Evolutionary conservation across 1,139 yeast species (phyloP).

Genomic region (Kodamaea derodonti): DNA sequence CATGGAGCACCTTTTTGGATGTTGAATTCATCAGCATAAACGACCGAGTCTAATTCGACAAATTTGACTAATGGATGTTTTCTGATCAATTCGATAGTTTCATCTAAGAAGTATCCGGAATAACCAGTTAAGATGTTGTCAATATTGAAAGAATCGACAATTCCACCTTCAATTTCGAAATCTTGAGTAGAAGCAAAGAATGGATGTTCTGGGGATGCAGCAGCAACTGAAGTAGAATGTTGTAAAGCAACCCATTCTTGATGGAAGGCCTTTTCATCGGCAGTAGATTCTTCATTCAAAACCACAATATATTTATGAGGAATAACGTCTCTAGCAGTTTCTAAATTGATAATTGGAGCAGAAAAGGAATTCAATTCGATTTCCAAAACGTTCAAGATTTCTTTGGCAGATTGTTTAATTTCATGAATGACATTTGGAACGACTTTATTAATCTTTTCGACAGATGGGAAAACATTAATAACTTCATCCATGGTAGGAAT

Average conservation of each 20-base stretch:
- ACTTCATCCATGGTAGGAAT: slow-evolving; percentile 52
- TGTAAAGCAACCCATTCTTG: slow-evolving; percentile 54
- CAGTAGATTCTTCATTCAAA: slow-evolving; percentile 57
- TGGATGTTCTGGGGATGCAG: slow-evolving; percentile 27
- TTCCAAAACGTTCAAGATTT: slow-evolving; percentile 11
- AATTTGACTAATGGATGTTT: slow-evolving; percentile 68
- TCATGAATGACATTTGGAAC: slow-evolving; percentile 12
- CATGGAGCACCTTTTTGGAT: slow-evolving; percentile 87
- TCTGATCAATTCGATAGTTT: slow-evolving; percentile 67
- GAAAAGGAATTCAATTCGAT: slow-evolving; percentile 20
- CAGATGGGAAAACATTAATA: slow-evolving; percentile 34
- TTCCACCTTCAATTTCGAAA: slow-evolving; percentile 48
- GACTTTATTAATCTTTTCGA: slow-evolving; percentile 9
- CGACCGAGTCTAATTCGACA: slow-evolving; percentile 79
- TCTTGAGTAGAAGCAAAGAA: slow-evolving; percentile 38
- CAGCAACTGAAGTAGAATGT: slow-evolving; percentile 37
- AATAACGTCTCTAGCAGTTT: slow-evolving; percentile 45
- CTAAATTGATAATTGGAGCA: slow-evolving; percentile 41
- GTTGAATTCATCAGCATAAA: slow-evolving; percentile 58
- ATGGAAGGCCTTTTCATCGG: slow-evolving; percentile 57
- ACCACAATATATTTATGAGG: slow-evolving; percentile 76
- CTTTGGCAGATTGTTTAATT: slow-evolving; percentile 10
- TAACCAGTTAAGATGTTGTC: slow-evolving; percentile 58
- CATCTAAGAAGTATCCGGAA: slow-evolving; percentile 71
- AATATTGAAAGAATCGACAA: slow-evolving; percentile 62